Conservation (phyloP, 2,329 filamentous ascomycete genomes). For the Trichoderma simmonsii region DNA sequence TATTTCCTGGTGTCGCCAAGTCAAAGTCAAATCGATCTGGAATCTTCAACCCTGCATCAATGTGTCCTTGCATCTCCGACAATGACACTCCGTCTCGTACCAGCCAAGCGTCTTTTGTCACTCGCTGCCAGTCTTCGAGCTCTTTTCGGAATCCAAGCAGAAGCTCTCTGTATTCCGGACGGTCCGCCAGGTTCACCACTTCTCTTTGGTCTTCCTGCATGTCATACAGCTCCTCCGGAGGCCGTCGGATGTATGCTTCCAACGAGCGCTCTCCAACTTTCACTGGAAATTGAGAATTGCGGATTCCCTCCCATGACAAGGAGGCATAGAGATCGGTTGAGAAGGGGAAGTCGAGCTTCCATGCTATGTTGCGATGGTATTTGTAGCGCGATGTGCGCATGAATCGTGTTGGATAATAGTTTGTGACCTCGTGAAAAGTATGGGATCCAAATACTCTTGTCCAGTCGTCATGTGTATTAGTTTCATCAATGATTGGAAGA, state of each 20-base stretch:
- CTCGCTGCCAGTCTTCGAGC: not conserved
- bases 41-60: not conserved
- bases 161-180: not conserved
- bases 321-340: constrained; percentile 5
- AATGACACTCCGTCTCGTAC: constrained; percentile 1
- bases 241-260: constrained; percentile 4
- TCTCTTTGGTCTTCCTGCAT: constrained; percentile 2
- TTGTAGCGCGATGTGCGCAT: constrained; percentile 1
- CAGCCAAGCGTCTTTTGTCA: constrained; percentile 2
- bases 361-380: constrained; percentile 11
- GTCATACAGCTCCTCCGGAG: constrained; percentile 4
- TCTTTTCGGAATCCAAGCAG: not conserved
- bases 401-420: constrained; percentile 10
- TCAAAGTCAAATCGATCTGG: constrained; percentile 7
- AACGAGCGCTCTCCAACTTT: constrained; percentile 2
- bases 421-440: constrained; percentile 6
- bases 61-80: constrained; percentile 9
- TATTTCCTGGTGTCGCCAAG: not conserved
- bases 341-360: constrained; percentile 11
- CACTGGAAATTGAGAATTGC: not conserved
- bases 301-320: constrained; percentile 4
- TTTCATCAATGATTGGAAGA: constrained; percentile 1
- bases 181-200: not conserved
- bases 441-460: not conserved
- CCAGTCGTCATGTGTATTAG: not conserved